A percentile compares a stretch with the other conserved stretches of the same genome.
Conservation (phyloP, 2,329 filamentous ascomycete genomes). For the Arthrobotrys entomopaga region DNA sequence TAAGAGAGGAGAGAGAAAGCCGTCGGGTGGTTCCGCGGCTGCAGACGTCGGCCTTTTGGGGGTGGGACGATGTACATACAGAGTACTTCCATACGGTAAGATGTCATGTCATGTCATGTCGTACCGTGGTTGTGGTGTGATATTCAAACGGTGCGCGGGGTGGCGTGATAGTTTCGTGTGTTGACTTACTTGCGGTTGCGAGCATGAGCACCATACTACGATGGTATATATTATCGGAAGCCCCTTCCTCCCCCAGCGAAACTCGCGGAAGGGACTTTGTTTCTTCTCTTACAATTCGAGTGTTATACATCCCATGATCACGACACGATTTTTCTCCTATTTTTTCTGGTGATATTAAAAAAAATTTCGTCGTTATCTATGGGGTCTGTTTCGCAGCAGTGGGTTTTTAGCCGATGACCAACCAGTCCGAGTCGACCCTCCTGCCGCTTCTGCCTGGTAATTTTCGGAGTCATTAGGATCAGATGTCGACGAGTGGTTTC, state of each 20-base stretch:
- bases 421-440: neutral
- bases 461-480: conserved; percentile 37
- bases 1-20: neutral
- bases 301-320: conserved; percentile 52
- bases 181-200: no score
- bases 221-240: conserved; percentile 46
- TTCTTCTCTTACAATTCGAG: conserved; percentile 21
- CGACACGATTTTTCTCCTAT: conserved; percentile 22
- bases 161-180: conserved; percentile 43
- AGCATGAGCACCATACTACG: no score
- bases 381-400: conserved; percentile 29
- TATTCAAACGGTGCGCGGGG: conserved; percentile 14
- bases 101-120: neutral
- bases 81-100: no score
- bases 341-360: conserved; percentile 12
- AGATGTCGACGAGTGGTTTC: conserved; percentile 24
- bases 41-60: conserved; percentile 2
- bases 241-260: conserved; percentile 36
- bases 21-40: conserved; percentile 51
- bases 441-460: conserved; percentile 32
- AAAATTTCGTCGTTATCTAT: conserved; percentile 43
- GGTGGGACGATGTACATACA: neutral
- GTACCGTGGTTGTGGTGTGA: conserved; percentile 47
- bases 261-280: conserved; percentile 5
- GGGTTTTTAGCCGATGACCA: conserved; percentile 16